These are phyloP conservation scores for Fremontodendron californicum DNA, from an alignment of 345 rosid genomes.

Conservation along the genomic window DNA sequence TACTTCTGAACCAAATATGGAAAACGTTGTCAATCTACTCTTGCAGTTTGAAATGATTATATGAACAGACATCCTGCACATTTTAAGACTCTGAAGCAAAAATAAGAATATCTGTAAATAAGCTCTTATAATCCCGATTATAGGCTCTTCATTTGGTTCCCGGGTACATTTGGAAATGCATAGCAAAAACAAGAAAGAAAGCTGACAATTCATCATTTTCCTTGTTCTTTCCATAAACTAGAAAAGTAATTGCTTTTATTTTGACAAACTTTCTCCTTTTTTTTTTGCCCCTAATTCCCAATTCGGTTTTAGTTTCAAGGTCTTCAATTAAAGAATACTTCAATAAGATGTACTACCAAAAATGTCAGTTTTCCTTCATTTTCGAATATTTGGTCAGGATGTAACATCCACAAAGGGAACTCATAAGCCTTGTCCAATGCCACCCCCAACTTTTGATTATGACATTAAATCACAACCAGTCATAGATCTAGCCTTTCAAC, in stretches of 20 bases:
- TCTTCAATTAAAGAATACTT: neutral
- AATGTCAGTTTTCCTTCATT: neutral
- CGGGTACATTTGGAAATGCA: neutral
- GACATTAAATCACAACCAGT: neutral
- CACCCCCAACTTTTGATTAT: neutral
- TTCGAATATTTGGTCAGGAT: neutral
- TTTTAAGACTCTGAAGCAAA: neutral
- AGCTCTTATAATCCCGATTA: neutral
- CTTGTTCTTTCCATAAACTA: neutral
- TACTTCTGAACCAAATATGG: neutral
- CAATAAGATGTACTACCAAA: neutral
- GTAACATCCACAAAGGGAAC: neutral
- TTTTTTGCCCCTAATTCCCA: neutral
- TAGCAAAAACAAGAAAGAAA: neutral
- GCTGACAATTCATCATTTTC: neutral
- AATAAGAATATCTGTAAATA: neutral
- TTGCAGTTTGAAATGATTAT: constrained; percentile 4
- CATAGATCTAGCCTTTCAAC: neutral
- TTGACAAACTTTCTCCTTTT: neutral
- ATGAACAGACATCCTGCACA: neutral
- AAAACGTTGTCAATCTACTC: neutral
- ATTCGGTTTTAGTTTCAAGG: neutral
- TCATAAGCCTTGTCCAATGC: neutral
- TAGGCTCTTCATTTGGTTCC: neutral
- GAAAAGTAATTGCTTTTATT: neutral